phyloP scores from a whole-genome alignment of 371 early-diverging fungal species.

The Apophysomyces sp. region DNA sequence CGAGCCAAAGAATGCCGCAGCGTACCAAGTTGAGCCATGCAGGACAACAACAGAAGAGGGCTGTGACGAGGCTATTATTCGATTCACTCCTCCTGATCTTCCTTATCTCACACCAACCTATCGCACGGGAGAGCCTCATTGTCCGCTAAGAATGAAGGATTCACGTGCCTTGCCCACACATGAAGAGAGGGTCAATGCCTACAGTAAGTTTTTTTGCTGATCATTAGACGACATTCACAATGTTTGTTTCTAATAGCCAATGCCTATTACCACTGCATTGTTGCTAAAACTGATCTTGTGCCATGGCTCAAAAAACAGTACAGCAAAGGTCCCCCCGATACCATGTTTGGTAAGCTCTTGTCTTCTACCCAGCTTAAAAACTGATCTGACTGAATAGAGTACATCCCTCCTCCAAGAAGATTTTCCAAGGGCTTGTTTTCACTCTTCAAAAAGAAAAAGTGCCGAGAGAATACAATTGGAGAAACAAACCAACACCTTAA shows the following conservation, averaged over 20 bases:
- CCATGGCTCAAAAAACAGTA: conserved; percentile 32
- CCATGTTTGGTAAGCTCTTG: conserved; percentile 13
- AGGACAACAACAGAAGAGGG: background rate
- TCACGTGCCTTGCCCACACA: background rate
- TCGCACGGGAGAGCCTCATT: conserved; percentile 10
- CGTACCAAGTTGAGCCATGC: background rate
- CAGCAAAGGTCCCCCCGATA: conserved; percentile 26
- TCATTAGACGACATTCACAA: background rate
- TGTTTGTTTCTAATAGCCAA: conserved; percentile 8
- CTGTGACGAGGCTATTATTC: background rate
- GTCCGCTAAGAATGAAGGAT: conserved; percentile 3
- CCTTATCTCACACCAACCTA: conserved; percentile 11
- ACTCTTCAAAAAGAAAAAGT: conserved; percentile 1
- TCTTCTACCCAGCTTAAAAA: background rate
- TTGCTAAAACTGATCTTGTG: conserved; percentile 18
- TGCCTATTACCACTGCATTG: conserved; percentile 25
- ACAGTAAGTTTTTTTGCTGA: background rate
- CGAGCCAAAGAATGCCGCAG: too few species aligned
- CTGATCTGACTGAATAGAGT: conserved; percentile 14
- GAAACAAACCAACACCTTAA: background rate
- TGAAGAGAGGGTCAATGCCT: conserved; percentile 4
- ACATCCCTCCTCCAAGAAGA: conserved; percentile 4
- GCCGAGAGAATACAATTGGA: background rate
- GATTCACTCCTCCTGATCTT: background rate
- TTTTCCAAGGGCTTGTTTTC: background rate